Percentiles rank a stretch among this genome's conserved stretches.
Conservation (phyloP, 2,329 filamentous ascomycete genomes). For the Monilinia fructigena region DNA sequence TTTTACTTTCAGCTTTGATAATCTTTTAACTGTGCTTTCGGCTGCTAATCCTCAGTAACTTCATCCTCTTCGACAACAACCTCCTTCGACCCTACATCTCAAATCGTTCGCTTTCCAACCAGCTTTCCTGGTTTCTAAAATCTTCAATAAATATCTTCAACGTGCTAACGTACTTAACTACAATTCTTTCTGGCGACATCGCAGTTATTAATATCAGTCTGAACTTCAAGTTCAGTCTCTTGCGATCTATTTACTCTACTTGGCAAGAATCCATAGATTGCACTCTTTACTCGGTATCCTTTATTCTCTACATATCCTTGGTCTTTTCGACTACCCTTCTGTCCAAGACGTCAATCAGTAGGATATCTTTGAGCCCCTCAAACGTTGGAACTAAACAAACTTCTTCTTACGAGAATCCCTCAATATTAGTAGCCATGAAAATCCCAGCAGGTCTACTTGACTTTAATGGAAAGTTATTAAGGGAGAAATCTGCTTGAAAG, state of each 20-base stretch:
- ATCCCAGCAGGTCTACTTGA: slow-evolving; percentile 8
- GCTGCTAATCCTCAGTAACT: background rate
- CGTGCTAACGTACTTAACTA: background rate
- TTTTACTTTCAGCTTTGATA: background rate
- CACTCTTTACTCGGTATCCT: background rate
- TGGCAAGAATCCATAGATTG: background rate
- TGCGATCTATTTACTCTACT: background rate
- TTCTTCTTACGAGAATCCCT: background rate
- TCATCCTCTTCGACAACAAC: background rate
- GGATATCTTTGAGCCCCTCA: background rate
- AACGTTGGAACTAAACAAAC: background rate
- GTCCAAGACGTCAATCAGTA: background rate
- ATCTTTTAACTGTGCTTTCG: background rate
- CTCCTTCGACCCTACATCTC: background rate
- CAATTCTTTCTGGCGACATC: background rate
- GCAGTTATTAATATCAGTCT: background rate
- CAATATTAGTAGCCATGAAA: slow-evolving; percentile 13
- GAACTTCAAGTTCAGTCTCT: background rate
- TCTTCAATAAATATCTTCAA: background rate
- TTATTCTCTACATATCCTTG: background rate
- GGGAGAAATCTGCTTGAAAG: slow-evolving; percentile 15
- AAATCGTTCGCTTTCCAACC: background rate
- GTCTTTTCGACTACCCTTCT: background rate
- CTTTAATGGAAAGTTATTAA: slow-evolving; percentile 17
- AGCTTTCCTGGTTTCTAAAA: background rate